Evolutionary conservation across 371 early-diverging fungal species (phyloP), one percentile per base, ranked within the genome.

Genomic region (Rhizopus sp.): DNA sequence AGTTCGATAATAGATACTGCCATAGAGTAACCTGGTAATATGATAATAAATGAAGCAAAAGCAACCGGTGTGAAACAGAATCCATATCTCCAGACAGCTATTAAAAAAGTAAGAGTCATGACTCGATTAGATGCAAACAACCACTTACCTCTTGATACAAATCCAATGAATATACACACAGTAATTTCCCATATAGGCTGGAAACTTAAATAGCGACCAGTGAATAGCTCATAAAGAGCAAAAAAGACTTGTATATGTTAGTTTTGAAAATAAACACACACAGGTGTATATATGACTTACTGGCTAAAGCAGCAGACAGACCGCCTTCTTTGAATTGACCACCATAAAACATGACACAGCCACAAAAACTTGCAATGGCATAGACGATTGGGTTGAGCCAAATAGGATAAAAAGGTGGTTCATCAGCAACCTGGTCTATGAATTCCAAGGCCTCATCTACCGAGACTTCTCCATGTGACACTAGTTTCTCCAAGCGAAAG

Each of bases 1-100:
- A 95, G 70, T 58, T 95, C 95, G 40, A 92, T 84, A 55, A 93
- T 84, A 9, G 87, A 75, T 17, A 87, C 78, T 0, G 93, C 88
- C 60, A 94, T 85, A 0, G 85, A 72, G 32, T 87, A 81, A 10
- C 92, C 93, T 0, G 92, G 92, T 48, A 90, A 66, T 8, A 89
- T 78, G 17, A 87, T 77, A 30, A 88, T 78, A 34, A 86, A 76
- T 7, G 77, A 65, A 4, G 76, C 57, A 50, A 76, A 79, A n/a
- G 80, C 77, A 44, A 79, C 66, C 3, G 80, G 77, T 9, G 75
- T 74, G 55, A 79, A 79, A 35, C 80, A 79, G 50, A 79, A 74
- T 0, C 63, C 68, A 40, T 59, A 71, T 34, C 50, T 59, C 52
- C 63, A 55, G 2, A 73, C 59, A 30, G 69, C 73, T 73, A 42